phyloP scores from a whole-genome alignment of 306 rosid genomes.

The Carpinus viminea region DNA sequence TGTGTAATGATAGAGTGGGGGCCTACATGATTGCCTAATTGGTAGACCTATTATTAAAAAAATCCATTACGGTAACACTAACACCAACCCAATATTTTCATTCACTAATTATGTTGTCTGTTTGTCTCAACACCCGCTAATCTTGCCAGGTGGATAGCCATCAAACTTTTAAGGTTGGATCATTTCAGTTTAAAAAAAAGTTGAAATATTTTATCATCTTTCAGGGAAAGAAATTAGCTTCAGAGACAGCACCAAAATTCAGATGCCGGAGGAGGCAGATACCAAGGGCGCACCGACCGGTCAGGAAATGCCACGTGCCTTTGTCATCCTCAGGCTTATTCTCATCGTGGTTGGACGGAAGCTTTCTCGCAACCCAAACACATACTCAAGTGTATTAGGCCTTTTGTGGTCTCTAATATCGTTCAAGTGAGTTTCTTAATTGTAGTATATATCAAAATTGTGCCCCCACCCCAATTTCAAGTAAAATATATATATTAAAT shows the following conservation, averaged over 20 bases:
- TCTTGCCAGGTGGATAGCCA: background rate
- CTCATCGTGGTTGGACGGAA: slow-evolving; percentile 42
- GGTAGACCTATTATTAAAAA: slow-evolving; percentile 10
- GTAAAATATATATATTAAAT: too few relatives aligned
- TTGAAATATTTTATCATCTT: background rate
- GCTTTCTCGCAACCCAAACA: slow-evolving; percentile 50
- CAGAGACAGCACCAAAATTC: slow-evolving; percentile 34
- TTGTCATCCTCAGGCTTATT: slow-evolving; percentile 45
- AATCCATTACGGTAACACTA: slow-evolving; percentile 26
- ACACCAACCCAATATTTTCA: background rate
- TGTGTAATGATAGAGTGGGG: slow-evolving; percentile 39
- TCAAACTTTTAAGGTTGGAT: background rate
- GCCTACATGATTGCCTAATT: slow-evolving; percentile 22
- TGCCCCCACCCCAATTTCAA: too few relatives aligned
- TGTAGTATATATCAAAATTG: too few relatives aligned
- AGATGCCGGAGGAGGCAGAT: slow-evolving; percentile 26
- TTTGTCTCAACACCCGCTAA: background rate
- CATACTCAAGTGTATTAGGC: slow-evolving; percentile 42
- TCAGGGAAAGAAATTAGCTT: slow-evolving; percentile 46
- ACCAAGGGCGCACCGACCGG: background rate
- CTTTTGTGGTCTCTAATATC: slow-evolving; percentile 48
- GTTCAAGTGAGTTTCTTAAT: slow-evolving; percentile 33
- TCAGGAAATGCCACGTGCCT: slow-evolving; percentile 37
- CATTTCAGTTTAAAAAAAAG: background rate
- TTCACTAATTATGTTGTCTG: slow-evolving; percentile 21